phyloP scores from a whole-genome alignment of 164 flowering plant genomes.

The Akebia trifoliata region DNA sequence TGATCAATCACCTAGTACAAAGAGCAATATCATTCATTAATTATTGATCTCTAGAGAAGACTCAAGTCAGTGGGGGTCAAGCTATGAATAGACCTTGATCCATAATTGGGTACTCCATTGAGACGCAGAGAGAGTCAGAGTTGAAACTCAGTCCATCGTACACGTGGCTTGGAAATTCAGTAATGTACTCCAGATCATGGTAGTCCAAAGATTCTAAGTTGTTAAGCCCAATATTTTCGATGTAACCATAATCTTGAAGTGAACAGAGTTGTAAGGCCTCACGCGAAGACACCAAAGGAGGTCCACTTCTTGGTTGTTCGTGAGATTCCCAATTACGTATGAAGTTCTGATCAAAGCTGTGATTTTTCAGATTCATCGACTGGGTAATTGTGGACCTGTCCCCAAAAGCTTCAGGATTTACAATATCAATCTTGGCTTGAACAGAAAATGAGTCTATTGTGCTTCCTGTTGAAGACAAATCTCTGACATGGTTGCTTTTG shows the following conservation, averaged over 20 bases:
- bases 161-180: constrained; percentile 34
- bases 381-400: constrained; percentile 15
- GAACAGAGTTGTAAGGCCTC: constrained; percentile 34
- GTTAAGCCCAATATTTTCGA: constrained; percentile 32
- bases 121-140: constrained; percentile 36
- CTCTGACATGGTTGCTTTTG: constrained; percentile 16
- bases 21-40: constrained; percentile 14
- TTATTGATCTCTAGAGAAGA: constrained; percentile 9
- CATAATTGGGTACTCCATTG: constrained; percentile 39
- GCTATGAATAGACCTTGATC: constrained; percentile 61
- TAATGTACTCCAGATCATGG: constrained; percentile 28
- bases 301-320: constrained; percentile 25
- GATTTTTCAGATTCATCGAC: constrained; percentile 20
- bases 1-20: constrained; percentile 3
- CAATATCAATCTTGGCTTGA: constrained; percentile 21
- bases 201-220: constrained; percentile 30
- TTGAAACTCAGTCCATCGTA: constrained; percentile 40
- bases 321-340: constrained; percentile 23
- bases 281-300: constrained; percentile 22
- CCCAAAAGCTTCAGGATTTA: constrained; percentile 26
- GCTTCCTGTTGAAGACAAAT: constrained; percentile 13
- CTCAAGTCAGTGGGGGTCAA: constrained; percentile 19
- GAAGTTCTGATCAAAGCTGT: constrained; percentile 21
- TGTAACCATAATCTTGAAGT: constrained; percentile 38
- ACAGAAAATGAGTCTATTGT: constrained; percentile 18